Percentiles rank a stretch among this genome's conserved stretches.
Conservation (phyloP, 2,329 filamentous ascomycete species). For the Aureobasidium sp. region DNA sequence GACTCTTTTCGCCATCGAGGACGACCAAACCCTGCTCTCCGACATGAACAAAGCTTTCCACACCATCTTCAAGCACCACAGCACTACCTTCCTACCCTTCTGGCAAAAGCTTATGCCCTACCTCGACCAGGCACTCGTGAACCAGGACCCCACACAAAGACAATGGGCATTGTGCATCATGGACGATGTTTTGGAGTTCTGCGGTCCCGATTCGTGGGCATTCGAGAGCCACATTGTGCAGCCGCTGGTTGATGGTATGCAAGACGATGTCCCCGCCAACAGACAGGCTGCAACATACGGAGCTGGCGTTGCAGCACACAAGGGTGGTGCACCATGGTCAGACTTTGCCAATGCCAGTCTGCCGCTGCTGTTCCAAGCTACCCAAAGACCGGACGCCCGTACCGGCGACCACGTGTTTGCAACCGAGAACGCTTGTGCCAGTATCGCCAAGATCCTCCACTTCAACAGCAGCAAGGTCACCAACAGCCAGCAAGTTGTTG, state of each 20-base stretch:
- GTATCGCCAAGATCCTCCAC: constrained; percentile 93
- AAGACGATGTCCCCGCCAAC: constrained; percentile 80
- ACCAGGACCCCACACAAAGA: constrained; percentile 77
- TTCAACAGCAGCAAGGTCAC: constrained; percentile 73
- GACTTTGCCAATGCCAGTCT: constrained; percentile 77
- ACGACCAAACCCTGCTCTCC: constrained; percentile 90
- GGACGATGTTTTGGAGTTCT: constrained; percentile 97
- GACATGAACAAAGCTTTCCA: constrained; percentile 99
- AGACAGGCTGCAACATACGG: constrained; percentile 94
- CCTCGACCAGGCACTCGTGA: constrained; percentile 78
- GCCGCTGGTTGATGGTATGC: constrained; percentile 79
- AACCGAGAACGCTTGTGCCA: constrained; percentile 93
- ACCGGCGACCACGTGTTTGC: constrained; percentile 93
- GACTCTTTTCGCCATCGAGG: constrained; percentile 82
- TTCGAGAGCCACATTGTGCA: constrained; percentile 82
- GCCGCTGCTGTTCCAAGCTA: constrained; percentile 77
- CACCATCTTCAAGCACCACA: constrained; percentile 96
- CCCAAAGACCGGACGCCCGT: constrained; percentile 71
- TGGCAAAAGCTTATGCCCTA: constrained; percentile 83
- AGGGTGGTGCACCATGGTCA: constrained; percentile 79
- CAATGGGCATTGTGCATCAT: constrained; percentile 99
- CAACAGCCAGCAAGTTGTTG: constrained; percentile 67
- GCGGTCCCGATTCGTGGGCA: constrained; percentile 76
- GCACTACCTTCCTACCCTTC: constrained; percentile 70
- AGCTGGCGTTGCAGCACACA: constrained; percentile 89